Base-by-base conservation (phyloP, 2,329 filamentous ascomycete species). In the Colletotrichum ledebouriae region DNA sequence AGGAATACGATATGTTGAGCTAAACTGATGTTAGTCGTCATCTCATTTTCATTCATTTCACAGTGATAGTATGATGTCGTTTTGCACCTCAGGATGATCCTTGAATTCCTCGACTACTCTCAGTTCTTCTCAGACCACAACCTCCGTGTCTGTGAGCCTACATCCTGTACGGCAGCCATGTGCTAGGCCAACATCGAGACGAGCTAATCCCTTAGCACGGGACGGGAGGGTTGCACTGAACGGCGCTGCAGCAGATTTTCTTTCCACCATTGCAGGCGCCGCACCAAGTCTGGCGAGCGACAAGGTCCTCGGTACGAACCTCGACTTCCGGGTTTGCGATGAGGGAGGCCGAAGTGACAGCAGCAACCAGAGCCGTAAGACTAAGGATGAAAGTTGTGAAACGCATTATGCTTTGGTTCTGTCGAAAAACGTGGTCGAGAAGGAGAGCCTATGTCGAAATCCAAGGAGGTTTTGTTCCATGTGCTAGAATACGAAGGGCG, bases 231-330 rank as follows among this genome's bases (percentile, higher is more conserved):
- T 39, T 58, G 55, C 55, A 58, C 20, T 58, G 39, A 33, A 39
- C 44, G 55, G 55, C 55, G 39, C 37, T 58, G 55, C 55, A 58
- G 55, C 55, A 58, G 10, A 39, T 58, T 11, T 58, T 34, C 10
- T 44, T 46, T 25, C 55, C 55, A 3, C 17, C 17, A n/a, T 12
- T 33, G 55, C 55, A 58, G 17, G 37, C 55, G 39, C 13, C 44
- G 55, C 55, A 58, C 55, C 39, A 58, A 15, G 42, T 44, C 22
- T 17, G 15, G 49, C 49, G 49, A 10, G 49, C 49, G 7, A 15
- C n/a, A 22, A 52, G 33, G 22, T 12, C 33, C 1, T 52, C 49
- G 20, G 13, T 25, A 25, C 49, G 9, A 29, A 25, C 17, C 22
- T 20, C 22, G 33, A 29, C 49, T 52, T 34, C 49, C 13, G 25